Evolutionary conservation across 768 basidiomycete genomes (phyloP), one percentile per base, ranked within the genome.

Genomic region (Glaciozyma antarctica): DNA sequence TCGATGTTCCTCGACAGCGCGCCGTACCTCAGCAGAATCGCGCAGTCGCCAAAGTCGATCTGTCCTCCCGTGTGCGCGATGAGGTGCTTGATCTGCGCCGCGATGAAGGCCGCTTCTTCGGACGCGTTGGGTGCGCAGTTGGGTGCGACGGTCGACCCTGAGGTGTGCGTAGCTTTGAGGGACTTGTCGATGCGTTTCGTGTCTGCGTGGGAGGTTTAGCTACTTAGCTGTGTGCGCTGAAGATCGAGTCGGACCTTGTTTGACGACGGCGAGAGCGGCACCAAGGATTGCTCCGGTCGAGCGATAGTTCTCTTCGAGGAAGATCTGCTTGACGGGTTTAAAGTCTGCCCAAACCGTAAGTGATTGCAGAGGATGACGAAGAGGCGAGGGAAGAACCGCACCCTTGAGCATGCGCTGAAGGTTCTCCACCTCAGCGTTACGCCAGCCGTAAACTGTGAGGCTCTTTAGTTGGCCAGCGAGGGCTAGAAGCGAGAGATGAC

Each of bases 241-340:
- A 48, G 30, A n/a, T 16, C n/a, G 49, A 12, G 26, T 69, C 75
- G 17, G 66, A 85, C 89, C 90, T 84, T 91, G 85, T 0, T 84
- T 78, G n/a, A 92, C 84, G 64, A 94, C 85, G 2, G 88, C 87
- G 9, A 88, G 73, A 59, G 86, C 86, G 5, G 85, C 81, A 2
- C 81, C 80, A 9, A 94, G 77, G 62, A 94, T 91, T 1, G 85
- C 79, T 0, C 80, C 84, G 0, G 88, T 90, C 1, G 88, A 90
- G 15, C 91, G 85, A 76, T 91, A 94, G 73, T 91, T 92, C 73
- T 89, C 81, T 74, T 92, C 89, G 10, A 93, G 78, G 49, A 87
- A 81, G 51, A 94, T 83, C 71, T 88, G 85, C 65, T 79, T 69
- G 0, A 85, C 85, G 1, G 79, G 76, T 0, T 81, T 75, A 73